Percentiles rank a stretch among this genome's conserved stretches.
These are phyloP conservation scores for Xanthoconium purpureum DNA, from an alignment of 768 basidiomycete species.

Conservation along the genomic window DNA sequence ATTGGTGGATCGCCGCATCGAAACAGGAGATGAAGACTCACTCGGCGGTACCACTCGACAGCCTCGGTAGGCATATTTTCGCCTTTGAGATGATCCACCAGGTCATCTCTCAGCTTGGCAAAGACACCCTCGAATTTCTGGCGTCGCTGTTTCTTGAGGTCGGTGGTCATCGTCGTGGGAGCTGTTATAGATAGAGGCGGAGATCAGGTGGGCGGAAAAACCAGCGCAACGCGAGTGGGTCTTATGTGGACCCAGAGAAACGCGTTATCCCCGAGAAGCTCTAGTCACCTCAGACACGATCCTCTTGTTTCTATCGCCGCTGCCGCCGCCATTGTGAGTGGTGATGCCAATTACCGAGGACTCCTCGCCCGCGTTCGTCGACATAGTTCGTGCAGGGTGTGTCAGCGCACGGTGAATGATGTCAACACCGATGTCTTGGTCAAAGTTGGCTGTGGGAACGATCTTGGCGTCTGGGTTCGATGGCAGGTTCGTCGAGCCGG, in stretches of 20 bases:
- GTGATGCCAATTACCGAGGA: constrained; percentile 13
- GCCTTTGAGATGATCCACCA: constrained; percentile 61
- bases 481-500: constrained; percentile 44
- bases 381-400: neutral
- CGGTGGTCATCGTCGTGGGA: constrained; percentile 17
- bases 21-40: constrained; percentile 34
- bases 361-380: neutral
- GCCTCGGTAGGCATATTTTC: constrained; percentile 85
- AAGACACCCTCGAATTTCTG: constrained; percentile 73
- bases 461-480: constrained; percentile 57
- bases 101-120: constrained; percentile 68
- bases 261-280: neutral
- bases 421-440: constrained; percentile 92
- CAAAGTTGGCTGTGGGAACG: constrained; percentile 86
- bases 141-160: constrained; percentile 45
- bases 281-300: neutral
- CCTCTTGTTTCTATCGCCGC: neutral
- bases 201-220: neutral
- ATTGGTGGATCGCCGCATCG: too few species aligned
- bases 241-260: neutral
- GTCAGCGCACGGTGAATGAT: constrained; percentile 59
- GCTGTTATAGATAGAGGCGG: too few species aligned
- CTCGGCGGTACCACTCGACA: constrained; percentile 69
- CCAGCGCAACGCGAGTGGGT: too few species aligned
- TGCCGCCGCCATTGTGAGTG: constrained; percentile 5